These are phyloP conservation scores for Pseudozyma flocculosa DNA, from an alignment of 1,284 basidiomycete species.

Conservation along the genomic window DNA sequence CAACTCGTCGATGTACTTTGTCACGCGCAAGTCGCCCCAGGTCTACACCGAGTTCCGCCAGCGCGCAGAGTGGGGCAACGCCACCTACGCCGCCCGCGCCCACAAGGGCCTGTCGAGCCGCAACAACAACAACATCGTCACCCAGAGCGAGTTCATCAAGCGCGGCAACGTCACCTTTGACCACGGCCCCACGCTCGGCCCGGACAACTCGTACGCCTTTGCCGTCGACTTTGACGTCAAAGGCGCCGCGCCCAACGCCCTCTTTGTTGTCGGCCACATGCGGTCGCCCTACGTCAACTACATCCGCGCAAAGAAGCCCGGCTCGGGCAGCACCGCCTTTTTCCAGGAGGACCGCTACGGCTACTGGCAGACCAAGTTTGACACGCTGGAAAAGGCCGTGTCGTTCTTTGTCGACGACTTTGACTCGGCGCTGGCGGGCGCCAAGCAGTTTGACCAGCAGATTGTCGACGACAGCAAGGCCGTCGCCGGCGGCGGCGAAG, in stretches of 20 bases:
- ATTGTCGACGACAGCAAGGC: slow-evolving; percentile 46
- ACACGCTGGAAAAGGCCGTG: slow-evolving; percentile 57
- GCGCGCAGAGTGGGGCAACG: slow-evolving; percentile 55
- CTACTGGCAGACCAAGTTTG: slow-evolving; percentile 50
- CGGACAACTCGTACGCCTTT: slow-evolving; percentile 52
- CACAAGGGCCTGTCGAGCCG: slow-evolving; percentile 37
- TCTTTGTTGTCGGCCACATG: slow-evolving; percentile 50
- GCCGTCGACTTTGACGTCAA: slow-evolving; percentile 47
- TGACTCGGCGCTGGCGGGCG: slow-evolving; percentile 64
- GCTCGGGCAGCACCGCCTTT: slow-evolving; percentile 30
- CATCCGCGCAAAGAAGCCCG: slow-evolving; percentile 34
- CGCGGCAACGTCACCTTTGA: slow-evolving; percentile 41
- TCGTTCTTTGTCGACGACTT: slow-evolving; percentile 65
- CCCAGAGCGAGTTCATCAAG: slow-evolving; percentile 47
- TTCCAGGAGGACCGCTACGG: slow-evolving; percentile 52
- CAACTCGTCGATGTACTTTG: slow-evolving; percentile 39
- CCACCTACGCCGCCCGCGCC: slow-evolving; percentile 45
- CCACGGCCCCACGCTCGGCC: slow-evolving; percentile 41
- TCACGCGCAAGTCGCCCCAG: slow-evolving; percentile 44
- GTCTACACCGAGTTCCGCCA: slow-evolving; percentile 52
- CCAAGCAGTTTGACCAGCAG: slow-evolving; percentile 58
- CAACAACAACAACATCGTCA: slow-evolving; percentile 54
- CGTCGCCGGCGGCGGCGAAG: slow-evolving; percentile 43
- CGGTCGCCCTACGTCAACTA: slow-evolving; percentile 50
- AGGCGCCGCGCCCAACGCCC: slow-evolving; percentile 36